Evolutionary conservation across 805 yeast genomes (phyloP).

Genomic region (Candida methanosorbosa): DNA sequence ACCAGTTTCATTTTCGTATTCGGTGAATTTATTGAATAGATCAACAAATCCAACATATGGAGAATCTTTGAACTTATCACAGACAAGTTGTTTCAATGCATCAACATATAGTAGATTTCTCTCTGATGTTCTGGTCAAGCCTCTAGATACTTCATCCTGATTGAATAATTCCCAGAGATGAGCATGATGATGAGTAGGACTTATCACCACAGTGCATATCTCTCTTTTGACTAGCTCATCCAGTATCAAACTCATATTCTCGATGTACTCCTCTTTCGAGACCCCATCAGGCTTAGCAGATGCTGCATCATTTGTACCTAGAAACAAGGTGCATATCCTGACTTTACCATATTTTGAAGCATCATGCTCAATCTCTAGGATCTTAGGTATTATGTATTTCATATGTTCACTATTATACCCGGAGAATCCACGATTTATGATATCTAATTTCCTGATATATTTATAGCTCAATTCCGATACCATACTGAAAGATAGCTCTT

Average conservation of each 20-base stretch:
- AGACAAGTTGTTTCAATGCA: conserved; percentile 39
- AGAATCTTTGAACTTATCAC: conserved; percentile 16
- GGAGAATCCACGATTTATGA: conserved; percentile 62
- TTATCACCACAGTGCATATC: conserved; percentile 47
- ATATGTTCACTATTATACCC: conserved; percentile 70
- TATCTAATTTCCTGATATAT: conserved; percentile 54
- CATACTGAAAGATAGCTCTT: conserved; percentile 9
- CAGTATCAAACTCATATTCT: conserved; percentile 40
- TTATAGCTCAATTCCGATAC: conserved; percentile 16
- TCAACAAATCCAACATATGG: conserved; percentile 45
- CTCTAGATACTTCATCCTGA: conserved; percentile 23
- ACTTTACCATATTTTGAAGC: not conserved
- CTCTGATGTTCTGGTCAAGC: conserved; percentile 34
- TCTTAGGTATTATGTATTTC: conserved; percentile 34
- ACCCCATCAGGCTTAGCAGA: conserved; percentile 41
- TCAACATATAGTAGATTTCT: conserved; percentile 39
- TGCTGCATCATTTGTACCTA: conserved; percentile 74
- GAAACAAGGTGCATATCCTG: conserved; percentile 17
- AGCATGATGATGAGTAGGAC: conserved; percentile 50
- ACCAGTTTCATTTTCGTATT: conserved; percentile 6
- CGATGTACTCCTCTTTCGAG: conserved; percentile 35
- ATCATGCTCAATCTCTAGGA: conserved; percentile 40
- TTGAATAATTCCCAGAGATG: conserved; percentile 28
- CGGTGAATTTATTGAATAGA: conserved; percentile 35
- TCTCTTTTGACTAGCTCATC: conserved; percentile 26